Evolutionary conservation across 495 filamentous ascomycete genomes (phyloP), one percentile per base, ranked within the genome.

Genomic region (Penicillium lividum): DNA sequence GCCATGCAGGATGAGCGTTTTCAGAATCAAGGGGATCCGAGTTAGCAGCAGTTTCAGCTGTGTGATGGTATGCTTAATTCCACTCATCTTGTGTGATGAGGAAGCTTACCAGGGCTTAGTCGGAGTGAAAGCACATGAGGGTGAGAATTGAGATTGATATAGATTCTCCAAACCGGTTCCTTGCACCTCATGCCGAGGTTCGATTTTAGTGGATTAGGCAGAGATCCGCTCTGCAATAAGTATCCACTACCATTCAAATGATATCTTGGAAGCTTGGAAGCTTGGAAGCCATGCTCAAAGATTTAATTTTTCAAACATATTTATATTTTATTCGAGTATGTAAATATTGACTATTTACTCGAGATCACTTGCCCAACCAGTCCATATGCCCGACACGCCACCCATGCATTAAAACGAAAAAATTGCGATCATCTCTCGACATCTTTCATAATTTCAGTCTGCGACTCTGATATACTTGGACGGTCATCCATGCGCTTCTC

Each of bases 11-110:
- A 93, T n/a, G 22, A 87, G 73, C 4, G 86, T 86, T 63, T 86
- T 86, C 8, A 86, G 50, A 44, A 94, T 75, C 28, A 91, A 65
- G 0, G 92, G 92, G 3, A 91, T 64, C 57, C 86, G 80, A 28
- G 79, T 71, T 18, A 91, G 43, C 29, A 82, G 40, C 22, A 84
- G 61, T 38, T 76, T 71, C 47, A 84, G 40, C 22, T 43, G 29
- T 16, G 79, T 64, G 2, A 72, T 45, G 0, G 77, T 64, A 36
- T 57, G 72, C 10, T 63, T 66, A 36, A 65, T 69, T 55, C 36
- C 61, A 43, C 77, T 71, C 76, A 80, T 81, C 16, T 28, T 59
- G 46, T 60, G 48, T 28, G 7, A 45, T 34, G 53, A 27, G 16
- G 6, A 10, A 8, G 27, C 56, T 31, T 6, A 22, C 36, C 45